These are phyloP conservation scores for Peronospora destructor DNA, from an alignment of 352 stramenopile species.

Conservation along the genomic window DNA sequence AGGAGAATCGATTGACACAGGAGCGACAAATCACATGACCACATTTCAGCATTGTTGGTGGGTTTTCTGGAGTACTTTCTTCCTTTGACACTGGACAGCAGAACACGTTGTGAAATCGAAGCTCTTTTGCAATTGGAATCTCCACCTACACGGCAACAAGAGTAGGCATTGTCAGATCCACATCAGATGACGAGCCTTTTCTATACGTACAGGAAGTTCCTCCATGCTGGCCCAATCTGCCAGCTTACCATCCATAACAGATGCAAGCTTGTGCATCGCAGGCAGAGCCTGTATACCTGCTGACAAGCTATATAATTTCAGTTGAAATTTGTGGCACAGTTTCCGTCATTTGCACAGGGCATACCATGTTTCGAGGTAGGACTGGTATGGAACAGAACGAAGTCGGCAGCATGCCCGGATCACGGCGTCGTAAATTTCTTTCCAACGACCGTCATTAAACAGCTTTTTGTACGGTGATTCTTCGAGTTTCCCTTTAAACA, in stretches of 20 bases:
- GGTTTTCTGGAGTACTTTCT: conserved; percentile 76
- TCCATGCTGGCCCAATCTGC: conserved; percentile 68
- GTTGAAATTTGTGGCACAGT: conserved; percentile 4
- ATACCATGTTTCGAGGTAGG: conserved; percentile 73
- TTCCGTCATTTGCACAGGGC: neutral
- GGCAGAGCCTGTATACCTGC: conserved; percentile 61
- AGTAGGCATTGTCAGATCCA: neutral
- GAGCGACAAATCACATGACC: conserved; percentile 79
- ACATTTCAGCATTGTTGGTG: conserved; percentile 81
- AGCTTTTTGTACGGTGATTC: conserved; percentile 79
- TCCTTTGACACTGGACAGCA: conserved; percentile 84
- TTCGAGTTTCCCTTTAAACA: conserved; percentile 67
- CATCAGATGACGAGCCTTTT: neutral
- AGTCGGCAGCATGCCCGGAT: conserved; percentile 70
- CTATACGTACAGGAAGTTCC: conserved; percentile 49
- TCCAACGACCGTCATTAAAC: conserved; percentile 60
- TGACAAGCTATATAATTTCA: conserved; percentile 57
- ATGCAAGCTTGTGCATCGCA: conserved; percentile 72
- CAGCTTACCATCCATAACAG: conserved; percentile 74
- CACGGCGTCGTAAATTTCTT: conserved; percentile 60
- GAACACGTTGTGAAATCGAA: conserved; percentile 85
- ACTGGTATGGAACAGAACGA: conserved; percentile 56
- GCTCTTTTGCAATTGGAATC: conserved; percentile 68
- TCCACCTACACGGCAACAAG: conserved; percentile 38
- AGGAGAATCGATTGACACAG: conserved; percentile 77